Evolutionary conservation across 805 yeast genomes (phyloP).

Genomic region (Starmerella floris): DNA sequence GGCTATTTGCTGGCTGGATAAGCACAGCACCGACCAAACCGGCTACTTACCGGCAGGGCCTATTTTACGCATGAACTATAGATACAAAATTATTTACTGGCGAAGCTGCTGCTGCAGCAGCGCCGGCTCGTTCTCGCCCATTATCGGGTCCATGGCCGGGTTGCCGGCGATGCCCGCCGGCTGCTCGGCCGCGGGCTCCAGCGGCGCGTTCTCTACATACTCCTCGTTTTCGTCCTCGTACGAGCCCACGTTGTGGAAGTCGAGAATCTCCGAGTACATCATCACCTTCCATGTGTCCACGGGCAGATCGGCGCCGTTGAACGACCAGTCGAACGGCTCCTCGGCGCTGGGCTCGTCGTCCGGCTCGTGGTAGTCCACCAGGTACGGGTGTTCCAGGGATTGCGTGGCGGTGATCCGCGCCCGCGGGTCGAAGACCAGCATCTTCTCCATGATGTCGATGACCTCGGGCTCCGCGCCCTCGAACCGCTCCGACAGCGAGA

Average conservation of each 20-base stretch:
- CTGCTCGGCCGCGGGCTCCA: background rate
- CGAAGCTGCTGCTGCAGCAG: too few relatives aligned
- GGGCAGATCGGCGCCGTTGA: conserved; percentile 93
- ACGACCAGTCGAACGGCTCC: conserved; percentile 92
- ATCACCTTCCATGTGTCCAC: conserved; percentile 97
- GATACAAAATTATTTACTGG: too few relatives aligned
- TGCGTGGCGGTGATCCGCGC: conserved; percentile 87
- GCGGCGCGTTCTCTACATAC: background rate
- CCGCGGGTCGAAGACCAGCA: conserved; percentile 91
- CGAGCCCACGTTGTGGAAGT: conserved; percentile 80
- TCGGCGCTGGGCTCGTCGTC: conserved; percentile 93
- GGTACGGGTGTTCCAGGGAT: conserved; percentile 77
- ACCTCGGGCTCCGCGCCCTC: conserved; percentile 54
- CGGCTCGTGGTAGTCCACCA: conserved; percentile 94
- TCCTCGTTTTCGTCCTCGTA: conserved; percentile 19
- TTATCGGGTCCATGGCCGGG: too few relatives aligned
- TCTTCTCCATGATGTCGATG: conserved; percentile 70
- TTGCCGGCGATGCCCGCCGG: too few relatives aligned
- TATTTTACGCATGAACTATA: too few relatives aligned
- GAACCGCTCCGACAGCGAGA: conserved; percentile 73
- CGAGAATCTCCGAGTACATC: conserved; percentile 96
- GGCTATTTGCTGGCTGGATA: too few relatives aligned
- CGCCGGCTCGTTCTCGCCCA: too few relatives aligned
- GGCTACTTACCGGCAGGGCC: too few relatives aligned
- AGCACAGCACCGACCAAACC: too few relatives aligned